These are phyloP conservation scores for Cyclotella kingstonii DNA, from an alignment of 108 stramenopile species.

Conservation along the genomic window DNA sequence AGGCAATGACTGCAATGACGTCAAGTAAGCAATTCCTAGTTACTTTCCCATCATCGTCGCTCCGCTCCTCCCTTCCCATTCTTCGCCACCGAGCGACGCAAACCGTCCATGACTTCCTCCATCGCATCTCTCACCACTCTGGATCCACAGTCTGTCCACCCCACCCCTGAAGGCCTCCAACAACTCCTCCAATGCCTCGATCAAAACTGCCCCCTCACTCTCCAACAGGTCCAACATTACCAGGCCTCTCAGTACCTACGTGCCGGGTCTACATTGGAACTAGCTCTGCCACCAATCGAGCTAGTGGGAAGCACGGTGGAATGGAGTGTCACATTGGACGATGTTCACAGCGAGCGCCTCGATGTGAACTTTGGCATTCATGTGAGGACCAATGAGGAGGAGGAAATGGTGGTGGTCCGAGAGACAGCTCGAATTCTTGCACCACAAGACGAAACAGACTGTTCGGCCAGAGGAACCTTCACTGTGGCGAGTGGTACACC, in stretches of 20 bases:
- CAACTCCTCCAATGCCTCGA: slow-evolving; percentile 26
- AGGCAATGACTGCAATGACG: too few relatives aligned
- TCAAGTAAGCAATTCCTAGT: too few relatives aligned
- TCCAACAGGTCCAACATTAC: slow-evolving; percentile 23
- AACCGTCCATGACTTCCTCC: too few relatives aligned
- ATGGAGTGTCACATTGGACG: slow-evolving; percentile 32
- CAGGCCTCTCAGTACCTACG: slow-evolving; percentile 20
- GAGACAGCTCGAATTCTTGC: slow-evolving; percentile 36
- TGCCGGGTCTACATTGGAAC: slow-evolving; percentile 27
- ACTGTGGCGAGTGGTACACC: slow-evolving; percentile 37
- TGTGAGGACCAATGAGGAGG: slow-evolving; percentile 36
- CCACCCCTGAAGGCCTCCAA: slow-evolving; percentile 27
- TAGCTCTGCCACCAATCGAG: slow-evolving; percentile 36
- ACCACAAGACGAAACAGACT: slow-evolving; percentile 1
- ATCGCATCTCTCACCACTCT: slow-evolving; percentile 14
- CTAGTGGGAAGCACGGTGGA: slow-evolving; percentile 27
- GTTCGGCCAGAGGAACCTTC: slow-evolving; percentile 39
- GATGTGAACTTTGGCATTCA: slow-evolving; percentile 36
- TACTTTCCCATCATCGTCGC: too few relatives aligned
- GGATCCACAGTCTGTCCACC: slow-evolving; percentile 30
- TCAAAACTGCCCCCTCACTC: slow-evolving; percentile 28
- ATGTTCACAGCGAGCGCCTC: slow-evolving; percentile 30
- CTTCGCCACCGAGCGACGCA: too few relatives aligned
- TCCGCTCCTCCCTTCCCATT: too few relatives aligned
- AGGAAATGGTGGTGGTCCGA: slow-evolving; percentile 23